Evolutionary conservation across 768 basidiomycete species (phyloP).

Genomic region (Pseudohyphozyma bogoriensis): DNA sequence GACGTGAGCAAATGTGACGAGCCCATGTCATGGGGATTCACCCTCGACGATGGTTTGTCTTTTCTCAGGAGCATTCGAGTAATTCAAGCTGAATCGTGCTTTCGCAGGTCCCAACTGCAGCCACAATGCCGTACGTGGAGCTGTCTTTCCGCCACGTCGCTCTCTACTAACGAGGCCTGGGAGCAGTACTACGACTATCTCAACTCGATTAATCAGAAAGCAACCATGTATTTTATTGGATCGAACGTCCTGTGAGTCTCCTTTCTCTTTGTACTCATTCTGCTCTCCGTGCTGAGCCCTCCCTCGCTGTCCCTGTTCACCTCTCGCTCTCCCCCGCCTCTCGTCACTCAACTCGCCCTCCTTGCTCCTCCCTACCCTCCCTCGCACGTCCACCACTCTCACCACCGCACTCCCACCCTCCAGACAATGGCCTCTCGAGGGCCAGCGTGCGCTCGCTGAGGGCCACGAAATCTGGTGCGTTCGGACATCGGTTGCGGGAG

Average conservation of each 20-base stretch:
- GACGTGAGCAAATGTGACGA: too few species aligned
- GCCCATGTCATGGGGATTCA: too few species aligned
- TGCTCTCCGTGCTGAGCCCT: too few species aligned
- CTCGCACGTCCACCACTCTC: conserved; percentile 40
- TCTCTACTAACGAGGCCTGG: too few species aligned
- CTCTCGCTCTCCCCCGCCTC: too few species aligned
- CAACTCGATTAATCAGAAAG: conserved; percentile 35
- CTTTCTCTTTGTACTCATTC: too few species aligned
- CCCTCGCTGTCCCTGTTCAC: too few species aligned
- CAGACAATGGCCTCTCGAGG: conserved; percentile 43
- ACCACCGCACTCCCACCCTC: too few species aligned
- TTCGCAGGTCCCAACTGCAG: conserved; percentile 36
- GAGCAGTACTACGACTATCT: conserved; percentile 39
- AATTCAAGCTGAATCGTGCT: too few species aligned
- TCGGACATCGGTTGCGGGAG: too few species aligned
- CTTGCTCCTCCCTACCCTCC: conserved; percentile 32
- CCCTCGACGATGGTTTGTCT: too few species aligned
- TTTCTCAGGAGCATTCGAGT: too few species aligned
- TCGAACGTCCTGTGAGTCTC: neutral
- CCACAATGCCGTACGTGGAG: conserved; percentile 34
- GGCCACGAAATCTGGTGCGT: conserved; percentile 38
- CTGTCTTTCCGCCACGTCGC: neutral
- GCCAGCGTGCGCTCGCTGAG: conserved; percentile 37
- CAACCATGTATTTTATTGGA: conserved; percentile 33
- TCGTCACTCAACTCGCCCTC: neutral